These are phyloP conservation scores for Delphinella strobiligena DNA, from an alignment of 2,329 filamentous ascomycete genomes.

Conservation along the genomic window DNA sequence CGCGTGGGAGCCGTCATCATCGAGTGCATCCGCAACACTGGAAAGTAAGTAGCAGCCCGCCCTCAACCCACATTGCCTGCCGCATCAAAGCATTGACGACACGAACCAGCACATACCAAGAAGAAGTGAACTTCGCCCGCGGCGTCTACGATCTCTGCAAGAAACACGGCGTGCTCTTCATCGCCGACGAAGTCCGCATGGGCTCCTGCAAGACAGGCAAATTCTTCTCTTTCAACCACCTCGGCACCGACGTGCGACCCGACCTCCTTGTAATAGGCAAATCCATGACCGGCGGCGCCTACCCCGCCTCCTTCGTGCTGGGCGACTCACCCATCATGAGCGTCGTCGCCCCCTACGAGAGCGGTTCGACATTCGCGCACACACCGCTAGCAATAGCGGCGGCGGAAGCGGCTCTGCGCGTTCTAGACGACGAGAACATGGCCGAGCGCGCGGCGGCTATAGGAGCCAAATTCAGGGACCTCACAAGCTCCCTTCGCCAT, in stretches of 20 bases:
- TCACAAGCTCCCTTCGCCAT: no score
- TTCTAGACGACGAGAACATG: background rate
- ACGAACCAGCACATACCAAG: background rate
- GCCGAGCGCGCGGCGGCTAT: background rate
- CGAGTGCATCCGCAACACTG: no score
- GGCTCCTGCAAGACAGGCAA: background rate
- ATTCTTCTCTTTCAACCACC: slow-evolving; percentile 8
- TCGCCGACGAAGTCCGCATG: background rate
- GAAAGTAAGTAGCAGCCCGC: no score
- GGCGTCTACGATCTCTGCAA: background rate
- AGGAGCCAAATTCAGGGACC: no score
- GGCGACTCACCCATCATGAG: slow-evolving; percentile 6
- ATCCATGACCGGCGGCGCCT: slow-evolving; percentile 6
- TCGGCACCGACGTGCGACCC: slow-evolving; percentile 14
- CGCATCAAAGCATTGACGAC: background rate
- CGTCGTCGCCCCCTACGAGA: slow-evolving; percentile 5
- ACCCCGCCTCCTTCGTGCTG: slow-evolving; percentile 6
- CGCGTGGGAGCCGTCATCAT: background rate
- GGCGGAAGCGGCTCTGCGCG: background rate
- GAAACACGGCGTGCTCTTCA: background rate
- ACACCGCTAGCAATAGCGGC: slow-evolving; percentile 4
- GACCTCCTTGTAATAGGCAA: slow-evolving; percentile 15
- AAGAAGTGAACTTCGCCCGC: background rate
- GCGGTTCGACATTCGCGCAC: slow-evolving; percentile 8
- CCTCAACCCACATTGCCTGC: no score